Percentiles rank a stretch among this genome's conserved stretches.
Evolutionary conservation across 1,284 basidiomycete genomes (phyloP).

Genomic region (Kwoniella shivajii): DNA sequence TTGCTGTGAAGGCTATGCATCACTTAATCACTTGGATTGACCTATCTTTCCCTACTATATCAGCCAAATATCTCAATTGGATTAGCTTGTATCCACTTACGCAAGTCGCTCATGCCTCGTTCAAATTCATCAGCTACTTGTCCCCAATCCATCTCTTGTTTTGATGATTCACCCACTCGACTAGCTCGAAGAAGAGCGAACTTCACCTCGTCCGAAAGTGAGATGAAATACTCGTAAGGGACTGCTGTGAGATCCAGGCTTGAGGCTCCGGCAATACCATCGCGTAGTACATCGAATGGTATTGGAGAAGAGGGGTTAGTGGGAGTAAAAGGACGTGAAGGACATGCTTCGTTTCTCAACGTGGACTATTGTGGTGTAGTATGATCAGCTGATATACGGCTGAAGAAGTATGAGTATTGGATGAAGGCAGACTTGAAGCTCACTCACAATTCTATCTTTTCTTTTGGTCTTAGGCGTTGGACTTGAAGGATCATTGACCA

Average conservation of each 20-base stretch:
- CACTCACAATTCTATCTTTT: not conserved
- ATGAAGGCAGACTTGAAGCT: too few species aligned
- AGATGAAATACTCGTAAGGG: constrained; percentile 13
- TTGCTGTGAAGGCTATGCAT: not conserved
- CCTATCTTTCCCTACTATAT: too few species aligned
- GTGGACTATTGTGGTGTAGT: too few species aligned
- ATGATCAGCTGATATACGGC: too few species aligned
- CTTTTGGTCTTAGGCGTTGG: not conserved
- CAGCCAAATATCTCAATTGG: too few species aligned
- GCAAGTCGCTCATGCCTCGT: constrained; percentile 8
- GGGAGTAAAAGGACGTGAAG: not conserved
- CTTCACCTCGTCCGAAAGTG: constrained; percentile 12
- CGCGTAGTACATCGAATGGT: constrained; percentile 8
- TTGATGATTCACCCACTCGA: not conserved
- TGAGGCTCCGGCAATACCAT: constrained; percentile 9
- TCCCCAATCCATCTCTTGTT: constrained; percentile 11
- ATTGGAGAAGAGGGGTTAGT: not conserved
- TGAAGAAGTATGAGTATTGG: too few species aligned
- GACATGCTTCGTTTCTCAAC: not conserved
- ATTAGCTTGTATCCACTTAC: too few species aligned
- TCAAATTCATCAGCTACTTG: constrained; percentile 12
- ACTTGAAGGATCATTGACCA: not conserved
- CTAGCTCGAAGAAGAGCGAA: constrained; percentile 14
- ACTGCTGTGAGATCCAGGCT: constrained; percentile 15
- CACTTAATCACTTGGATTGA: too few species aligned